Evolutionary conservation across 78 protist genomes (phyloP), one percentile per base, ranked within the genome.

Genomic region (Dictyostelium capitatum): DNA sequence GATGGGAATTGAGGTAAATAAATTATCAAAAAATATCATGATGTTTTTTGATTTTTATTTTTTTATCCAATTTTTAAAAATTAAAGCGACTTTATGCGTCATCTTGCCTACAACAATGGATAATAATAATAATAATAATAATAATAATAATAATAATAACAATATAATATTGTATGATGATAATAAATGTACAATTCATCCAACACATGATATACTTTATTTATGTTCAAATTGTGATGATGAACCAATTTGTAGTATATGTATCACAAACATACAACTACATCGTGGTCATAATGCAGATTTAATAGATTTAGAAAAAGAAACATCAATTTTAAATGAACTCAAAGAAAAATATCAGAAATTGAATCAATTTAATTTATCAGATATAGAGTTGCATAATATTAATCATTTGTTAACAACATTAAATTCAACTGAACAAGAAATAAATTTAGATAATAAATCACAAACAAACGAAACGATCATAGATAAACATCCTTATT

Each of bases 131-230:
- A n/a, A n/a, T n/a, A n/a, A n/a, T n/a, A n/a, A n/a, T n/a, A n/a
- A n/a, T n/a, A n/a, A n/a, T n/a, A n/a, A n/a, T n/a, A n/a, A n/a
- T n/a, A n/a, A n/a, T n/a, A n/a, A n/a, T n/a, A n/a, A n/a, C n/a
- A n/a, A 37, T 37, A 37, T 37, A 37, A 37, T 23, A 59, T 59
- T n/a, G n/a, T n/a, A n/a, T n/a, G n/a, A 23, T 59, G 69, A 59
- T 59, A 59, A 59, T 23, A 59, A 59, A 59, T 59, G 69, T 59
- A n/a, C 32, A 59, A 8, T n/a, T n/a, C 69, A 59, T 59, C n/a
- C n/a, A 23, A 30, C n/a, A 23, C 25, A 59, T n/a, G 69, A 59
- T 59, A 23, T 23, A 23, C n/a, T 25, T 23, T 59, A 20, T 59
- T 9, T 59, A 23, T 59, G 69, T 59, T 8, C 43, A 37, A 2